Conservation (phyloP, 1,139 yeast genomes). For the Saccharomyces pastorianus region DNA sequence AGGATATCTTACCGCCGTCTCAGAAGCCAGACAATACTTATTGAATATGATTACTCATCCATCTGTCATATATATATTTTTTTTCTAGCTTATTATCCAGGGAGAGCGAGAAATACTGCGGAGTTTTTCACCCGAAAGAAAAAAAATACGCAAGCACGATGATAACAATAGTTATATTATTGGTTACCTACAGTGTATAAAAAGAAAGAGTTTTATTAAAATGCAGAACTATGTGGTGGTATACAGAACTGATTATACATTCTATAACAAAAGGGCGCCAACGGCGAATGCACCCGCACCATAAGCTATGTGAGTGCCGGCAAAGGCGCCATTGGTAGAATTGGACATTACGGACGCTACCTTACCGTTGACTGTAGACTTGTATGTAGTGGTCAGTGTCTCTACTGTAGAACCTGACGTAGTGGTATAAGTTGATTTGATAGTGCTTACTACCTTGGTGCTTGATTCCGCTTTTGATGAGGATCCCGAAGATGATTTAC, state of each 20-base stretch:
- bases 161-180: not conserved
- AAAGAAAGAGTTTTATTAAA: not conserved
- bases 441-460: not conserved
- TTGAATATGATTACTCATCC: not conserved
- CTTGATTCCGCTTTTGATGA: not conserved
- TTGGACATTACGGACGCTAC: conserved; percentile 7
- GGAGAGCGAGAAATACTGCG: not conserved
- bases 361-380: conserved; percentile 6
- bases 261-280: not conserved
- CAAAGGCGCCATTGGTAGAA: conserved; percentile 11
- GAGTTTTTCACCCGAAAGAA: not conserved
- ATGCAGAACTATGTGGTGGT: not conserved
- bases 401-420: conserved; percentile 3
- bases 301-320: conserved; percentile 1
- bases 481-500: not conserved
- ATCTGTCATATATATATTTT: not conserved
- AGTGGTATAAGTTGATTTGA: conserved; percentile 1
- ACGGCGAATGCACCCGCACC: conserved; percentile 8
- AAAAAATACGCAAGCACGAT: not conserved
- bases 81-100: not conserved
- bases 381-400: conserved; percentile 9
- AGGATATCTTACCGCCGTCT: not conserved
- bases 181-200: not conserved
- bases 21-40: not conserved
- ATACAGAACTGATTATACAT: not conserved